Conservation (phyloP, 768 basidiomycete species). For the Boletellus ananas region DNA sequence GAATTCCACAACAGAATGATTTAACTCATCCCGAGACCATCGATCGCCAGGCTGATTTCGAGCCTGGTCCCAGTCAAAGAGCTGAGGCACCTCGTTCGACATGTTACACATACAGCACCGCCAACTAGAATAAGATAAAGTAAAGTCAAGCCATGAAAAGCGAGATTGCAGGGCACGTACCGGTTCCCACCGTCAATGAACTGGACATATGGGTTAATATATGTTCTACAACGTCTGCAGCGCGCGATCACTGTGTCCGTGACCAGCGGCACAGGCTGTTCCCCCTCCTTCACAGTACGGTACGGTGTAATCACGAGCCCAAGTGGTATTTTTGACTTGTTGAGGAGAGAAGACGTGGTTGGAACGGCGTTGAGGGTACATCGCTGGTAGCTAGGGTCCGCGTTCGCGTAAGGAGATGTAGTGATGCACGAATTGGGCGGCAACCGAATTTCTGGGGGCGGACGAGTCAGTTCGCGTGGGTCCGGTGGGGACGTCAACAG, state of each 20-base stretch:
- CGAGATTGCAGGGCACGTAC: slow-evolving; percentile 34
- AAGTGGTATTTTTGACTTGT: slow-evolving; percentile 88
- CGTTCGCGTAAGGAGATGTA: slow-evolving; percentile 73
- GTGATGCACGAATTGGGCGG: slow-evolving; percentile 83
- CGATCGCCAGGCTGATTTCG: slow-evolving; percentile 93
- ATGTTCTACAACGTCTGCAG: slow-evolving; percentile 91
- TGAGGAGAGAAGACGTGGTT: slow-evolving; percentile 79
- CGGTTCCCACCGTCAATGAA: slow-evolving; percentile 98
- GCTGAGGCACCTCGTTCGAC: slow-evolving; percentile 96
- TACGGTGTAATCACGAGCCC: slow-evolving; percentile 89
- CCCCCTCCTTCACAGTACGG: slow-evolving; percentile 78
- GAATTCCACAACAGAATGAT: slow-evolving; percentile 91
- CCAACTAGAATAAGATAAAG: slow-evolving; percentile 55
- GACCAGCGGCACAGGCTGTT: slow-evolving; percentile 83
- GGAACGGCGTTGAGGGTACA: slow-evolving; percentile 91
- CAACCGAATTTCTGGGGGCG: slow-evolving; percentile 86
- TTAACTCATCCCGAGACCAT: slow-evolving; percentile 91
- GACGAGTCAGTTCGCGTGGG: slow-evolving; percentile 73
- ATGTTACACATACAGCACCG: slow-evolving; percentile 99
- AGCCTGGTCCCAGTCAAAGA: slow-evolving; percentile 97
- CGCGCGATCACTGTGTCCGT: slow-evolving; percentile 94
- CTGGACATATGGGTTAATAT: slow-evolving; percentile 96
- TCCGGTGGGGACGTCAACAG: slow-evolving; percentile 91
- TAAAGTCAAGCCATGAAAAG: neutral
- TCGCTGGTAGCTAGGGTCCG: slow-evolving; percentile 89